These are phyloP conservation scores for Aulographum hederae DNA, from an alignment of 2,329 filamentous ascomycete genomes.

Conservation along the genomic window DNA sequence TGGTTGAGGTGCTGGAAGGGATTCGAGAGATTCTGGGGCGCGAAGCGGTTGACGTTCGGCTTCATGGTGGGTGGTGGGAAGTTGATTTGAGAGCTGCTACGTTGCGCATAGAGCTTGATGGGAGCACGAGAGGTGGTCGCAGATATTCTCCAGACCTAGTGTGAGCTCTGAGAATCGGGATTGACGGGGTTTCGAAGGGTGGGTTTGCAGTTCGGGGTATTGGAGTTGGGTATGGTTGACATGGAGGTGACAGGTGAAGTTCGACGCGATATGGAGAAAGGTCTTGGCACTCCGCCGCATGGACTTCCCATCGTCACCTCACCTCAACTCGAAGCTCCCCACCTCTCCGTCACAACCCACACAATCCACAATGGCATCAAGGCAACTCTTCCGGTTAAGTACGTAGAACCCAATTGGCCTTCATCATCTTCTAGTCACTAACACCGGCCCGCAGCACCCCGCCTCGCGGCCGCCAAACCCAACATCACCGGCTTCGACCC, in stretches of 20 bases:
- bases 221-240: neutral
- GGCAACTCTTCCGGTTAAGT: too few relatives aligned
- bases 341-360: too few relatives aligned
- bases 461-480: conserved; percentile 37
- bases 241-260: neutral
- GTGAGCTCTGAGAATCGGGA: neutral
- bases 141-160: too few relatives aligned
- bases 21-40: conserved; percentile 37
- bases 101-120: neutral
- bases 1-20: conserved; percentile 38
- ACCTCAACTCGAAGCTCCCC: too few relatives aligned
- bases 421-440: too few relatives aligned
- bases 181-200: neutral
- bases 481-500: conserved; percentile 90
- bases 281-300: too few relatives aligned
- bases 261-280: too few relatives aligned
- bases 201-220: neutral
- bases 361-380: too few relatives aligned
- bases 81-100: neutral
- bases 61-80: conserved; percentile 26
- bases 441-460: too few relatives aligned
- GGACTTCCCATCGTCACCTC: too few relatives aligned
- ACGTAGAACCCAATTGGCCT: too few relatives aligned
- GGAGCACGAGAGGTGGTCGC: too few relatives aligned
- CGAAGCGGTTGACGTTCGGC: conserved; percentile 39